Conservation (phyloP, 805 yeast genomes). For the Saccharomycopsis malanga region DNA sequence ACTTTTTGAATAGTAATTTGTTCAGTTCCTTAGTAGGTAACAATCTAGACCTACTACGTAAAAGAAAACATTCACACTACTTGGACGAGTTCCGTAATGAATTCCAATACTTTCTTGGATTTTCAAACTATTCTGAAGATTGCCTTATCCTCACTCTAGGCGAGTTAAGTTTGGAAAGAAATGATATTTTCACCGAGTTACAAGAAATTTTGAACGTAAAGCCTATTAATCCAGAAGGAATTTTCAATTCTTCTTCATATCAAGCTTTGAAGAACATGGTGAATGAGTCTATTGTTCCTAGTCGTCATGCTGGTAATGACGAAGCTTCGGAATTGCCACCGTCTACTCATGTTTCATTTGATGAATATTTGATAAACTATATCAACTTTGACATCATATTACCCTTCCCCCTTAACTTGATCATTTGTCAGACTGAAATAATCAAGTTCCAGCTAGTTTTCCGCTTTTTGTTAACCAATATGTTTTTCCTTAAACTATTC, state of each 20-base stretch:
- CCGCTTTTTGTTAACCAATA: constrained; percentile 45
- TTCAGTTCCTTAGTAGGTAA: constrained; percentile 47
- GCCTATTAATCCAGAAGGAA: constrained; percentile 48
- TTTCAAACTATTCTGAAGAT: not conserved
- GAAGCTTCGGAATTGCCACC: not conserved
- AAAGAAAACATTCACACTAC: constrained; percentile 21
- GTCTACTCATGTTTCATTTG: constrained; percentile 24
- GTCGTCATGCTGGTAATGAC: not conserved
- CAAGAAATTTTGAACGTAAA: constrained; percentile 46
- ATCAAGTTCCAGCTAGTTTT: constrained; percentile 76
- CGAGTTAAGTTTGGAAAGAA: constrained; percentile 34
- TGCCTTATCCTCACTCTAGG: constrained; percentile 10
- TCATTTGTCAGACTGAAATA: constrained; percentile 62
- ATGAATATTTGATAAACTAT: constrained; percentile 41
- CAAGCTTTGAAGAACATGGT: constrained; percentile 19
- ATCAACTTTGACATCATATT: constrained; percentile 51
- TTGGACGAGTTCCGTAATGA: constrained; percentile 18
- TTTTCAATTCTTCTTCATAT: constrained; percentile 28
- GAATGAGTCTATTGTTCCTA: constrained; percentile 10
- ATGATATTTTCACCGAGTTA: constrained; percentile 35
- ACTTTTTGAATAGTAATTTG: constrained; percentile 44
- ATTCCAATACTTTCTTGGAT: constrained; percentile 4
- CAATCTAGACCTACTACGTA: constrained; percentile 25
- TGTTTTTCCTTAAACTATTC: constrained; percentile 4
- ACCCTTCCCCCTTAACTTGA: constrained; percentile 82